Conservation (phyloP, 768 basidiomycete genomes). For the Rhizopogon vesiculosus region DNA sequence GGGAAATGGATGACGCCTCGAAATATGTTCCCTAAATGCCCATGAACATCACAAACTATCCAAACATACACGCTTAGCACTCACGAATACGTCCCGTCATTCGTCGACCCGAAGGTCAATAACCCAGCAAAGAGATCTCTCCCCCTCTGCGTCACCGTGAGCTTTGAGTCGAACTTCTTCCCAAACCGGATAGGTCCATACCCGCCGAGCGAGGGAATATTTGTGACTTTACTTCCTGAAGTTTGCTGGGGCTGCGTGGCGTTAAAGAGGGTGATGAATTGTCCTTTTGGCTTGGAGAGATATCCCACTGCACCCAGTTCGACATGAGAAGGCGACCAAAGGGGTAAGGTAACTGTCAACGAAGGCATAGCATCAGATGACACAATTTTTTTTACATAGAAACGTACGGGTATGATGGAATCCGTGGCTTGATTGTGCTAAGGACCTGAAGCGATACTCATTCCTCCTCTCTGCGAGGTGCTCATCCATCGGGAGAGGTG, state of each 20-base stretch:
- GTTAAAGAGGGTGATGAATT: constrained; percentile 66
- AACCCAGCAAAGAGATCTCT: constrained; percentile 48
- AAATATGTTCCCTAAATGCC: constrained; percentile 33
- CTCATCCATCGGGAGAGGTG: constrained; percentile 35
- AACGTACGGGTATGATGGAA: constrained; percentile 64
- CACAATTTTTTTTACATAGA: neutral
- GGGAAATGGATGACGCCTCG: constrained; percentile 50
- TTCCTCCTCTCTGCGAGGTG: constrained; percentile 38
- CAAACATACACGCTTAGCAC: constrained; percentile 40
- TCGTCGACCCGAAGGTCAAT: constrained; percentile 37
- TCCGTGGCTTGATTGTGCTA: constrained; percentile 48
- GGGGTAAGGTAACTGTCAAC: constrained; percentile 48
- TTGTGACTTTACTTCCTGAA: constrained; percentile 32
- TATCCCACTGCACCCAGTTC: constrained; percentile 69
- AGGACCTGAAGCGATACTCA: constrained; percentile 65
- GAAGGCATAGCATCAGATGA: neutral
- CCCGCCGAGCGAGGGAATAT: constrained; percentile 51
- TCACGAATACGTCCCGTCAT: constrained; percentile 35
- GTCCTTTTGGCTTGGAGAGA: constrained; percentile 52
- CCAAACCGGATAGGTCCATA: constrained; percentile 45
- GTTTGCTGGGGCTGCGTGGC: constrained; percentile 47
- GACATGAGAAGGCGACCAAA: constrained; percentile 62
- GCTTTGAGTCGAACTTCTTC: constrained; percentile 43
- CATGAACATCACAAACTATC: constrained; percentile 36
- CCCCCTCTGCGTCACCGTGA: constrained; percentile 50